These are phyloP conservation scores for Myrica gale DNA, from an alignment of 306 rosid species.

Conservation along the genomic window DNA sequence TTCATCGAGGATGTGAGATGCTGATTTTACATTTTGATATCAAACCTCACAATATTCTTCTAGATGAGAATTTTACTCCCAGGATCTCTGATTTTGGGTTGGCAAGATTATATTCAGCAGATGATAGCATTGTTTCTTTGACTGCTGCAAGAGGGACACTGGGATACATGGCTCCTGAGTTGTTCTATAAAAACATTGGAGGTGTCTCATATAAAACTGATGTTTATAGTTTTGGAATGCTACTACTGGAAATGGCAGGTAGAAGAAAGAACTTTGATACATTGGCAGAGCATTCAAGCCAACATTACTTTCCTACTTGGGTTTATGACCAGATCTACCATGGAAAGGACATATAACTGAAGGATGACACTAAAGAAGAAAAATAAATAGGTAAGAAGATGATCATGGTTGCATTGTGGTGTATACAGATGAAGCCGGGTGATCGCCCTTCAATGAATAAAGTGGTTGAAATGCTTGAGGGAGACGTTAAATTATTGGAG, in stretches of 20 bases:
- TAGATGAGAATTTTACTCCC: conserved; percentile 9
- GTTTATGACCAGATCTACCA: conserved; percentile 11
- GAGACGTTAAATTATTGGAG: conserved; percentile 3
- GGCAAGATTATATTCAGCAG: background rate
- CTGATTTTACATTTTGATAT: conserved; percentile 25
- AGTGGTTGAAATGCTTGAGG: conserved; percentile 38
- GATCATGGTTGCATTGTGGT: background rate
- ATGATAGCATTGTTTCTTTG: conserved; percentile 1
- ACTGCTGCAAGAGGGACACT: conserved; percentile 24
- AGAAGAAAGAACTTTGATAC: conserved; percentile 24
- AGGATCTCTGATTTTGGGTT: conserved; percentile 33
- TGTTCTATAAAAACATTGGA: no score
- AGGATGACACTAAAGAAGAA: conserved; percentile 1
- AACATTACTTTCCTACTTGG: conserved; percentile 29
- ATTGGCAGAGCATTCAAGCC: conserved; percentile 25
- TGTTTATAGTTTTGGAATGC: no score
- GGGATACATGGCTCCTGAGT: background rate
- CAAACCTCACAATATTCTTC: no score
- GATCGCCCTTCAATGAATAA: conserved; percentile 37
- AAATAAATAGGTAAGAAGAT: conserved; percentile 21
- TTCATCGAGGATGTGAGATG: conserved; percentile 26
- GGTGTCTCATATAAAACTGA: no score
- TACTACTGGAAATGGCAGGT: conserved; percentile 21
- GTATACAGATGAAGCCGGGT: background rate
- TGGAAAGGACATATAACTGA: conserved; percentile 5